These are phyloP conservation scores for Lipomyces chichibuensis DNA, from an alignment of 805 yeast genomes.

Conservation along the genomic window DNA sequence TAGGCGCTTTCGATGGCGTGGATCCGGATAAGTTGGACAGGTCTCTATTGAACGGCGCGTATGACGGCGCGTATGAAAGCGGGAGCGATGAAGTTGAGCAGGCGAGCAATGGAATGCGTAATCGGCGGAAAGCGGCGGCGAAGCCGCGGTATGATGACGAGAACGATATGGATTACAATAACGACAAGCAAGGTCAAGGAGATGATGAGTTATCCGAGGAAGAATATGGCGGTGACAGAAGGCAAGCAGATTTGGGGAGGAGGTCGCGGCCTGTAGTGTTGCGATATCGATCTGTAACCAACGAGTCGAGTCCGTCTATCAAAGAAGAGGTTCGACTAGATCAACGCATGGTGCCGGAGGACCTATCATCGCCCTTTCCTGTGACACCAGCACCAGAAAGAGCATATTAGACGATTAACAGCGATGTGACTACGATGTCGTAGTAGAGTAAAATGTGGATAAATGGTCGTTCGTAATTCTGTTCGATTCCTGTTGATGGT, in stretches of 20 bases:
- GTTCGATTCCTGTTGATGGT: background rate
- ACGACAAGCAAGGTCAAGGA: background rate
- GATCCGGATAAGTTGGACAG: slow-evolving; percentile 5
- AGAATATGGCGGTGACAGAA: background rate
- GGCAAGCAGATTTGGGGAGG: background rate
- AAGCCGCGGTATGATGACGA: slow-evolving; percentile 10
- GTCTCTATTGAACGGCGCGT: slow-evolving; percentile 5
- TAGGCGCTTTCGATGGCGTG: slow-evolving; percentile 2
- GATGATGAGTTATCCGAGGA: background rate
- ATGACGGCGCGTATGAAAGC: slow-evolving; percentile 5
- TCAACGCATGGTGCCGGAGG: background rate
- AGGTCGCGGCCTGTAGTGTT: slow-evolving; percentile 7
- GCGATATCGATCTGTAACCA: background rate
- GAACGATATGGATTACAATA: slow-evolving; percentile 4
- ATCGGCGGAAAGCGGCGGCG: slow-evolving; percentile 11
- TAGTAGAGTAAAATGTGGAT: background rate
- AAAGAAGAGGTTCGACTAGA: background rate
- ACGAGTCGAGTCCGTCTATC: background rate
- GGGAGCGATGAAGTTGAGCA: slow-evolving; percentile 13
- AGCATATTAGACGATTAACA: background rate
- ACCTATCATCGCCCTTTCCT: background rate
- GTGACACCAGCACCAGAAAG: background rate
- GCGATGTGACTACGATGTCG: background rate
- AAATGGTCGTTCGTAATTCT: background rate
- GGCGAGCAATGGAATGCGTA: slow-evolving; percentile 2